phyloP scores from a whole-genome alignment of 495 filamentous ascomycete species.

The Neurospora discreta region DNA sequence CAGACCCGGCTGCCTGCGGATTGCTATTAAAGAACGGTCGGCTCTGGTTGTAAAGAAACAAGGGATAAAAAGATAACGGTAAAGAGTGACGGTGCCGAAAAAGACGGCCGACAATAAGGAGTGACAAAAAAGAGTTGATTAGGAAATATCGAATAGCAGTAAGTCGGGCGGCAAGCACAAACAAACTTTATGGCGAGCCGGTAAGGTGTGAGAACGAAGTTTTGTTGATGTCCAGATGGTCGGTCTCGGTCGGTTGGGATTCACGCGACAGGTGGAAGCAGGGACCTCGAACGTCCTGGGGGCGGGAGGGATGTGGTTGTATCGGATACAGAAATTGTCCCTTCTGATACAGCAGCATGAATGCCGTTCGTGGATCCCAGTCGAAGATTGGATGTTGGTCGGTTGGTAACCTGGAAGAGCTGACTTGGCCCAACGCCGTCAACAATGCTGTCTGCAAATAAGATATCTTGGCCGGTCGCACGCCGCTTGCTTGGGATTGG shows the following conservation, averaged over 20 bases:
- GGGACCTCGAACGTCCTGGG: background rate
- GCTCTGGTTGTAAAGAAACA: background rate
- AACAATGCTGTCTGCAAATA: background rate
- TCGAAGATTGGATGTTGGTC: background rate
- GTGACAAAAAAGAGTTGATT: background rate
- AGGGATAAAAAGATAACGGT: background rate
- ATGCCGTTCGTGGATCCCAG: background rate
- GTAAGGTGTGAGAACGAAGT: background rate
- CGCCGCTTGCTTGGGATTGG: constrained; percentile 2
- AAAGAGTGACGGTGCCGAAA: background rate
- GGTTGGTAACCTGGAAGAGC: background rate
- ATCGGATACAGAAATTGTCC: background rate
- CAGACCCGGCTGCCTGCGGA: constrained; percentile 6
- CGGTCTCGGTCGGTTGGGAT: background rate
- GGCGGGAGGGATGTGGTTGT: background rate
- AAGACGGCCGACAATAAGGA: background rate
- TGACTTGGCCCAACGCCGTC: background rate
- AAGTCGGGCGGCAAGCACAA: background rate
- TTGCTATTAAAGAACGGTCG: background rate
- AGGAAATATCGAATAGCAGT: background rate
- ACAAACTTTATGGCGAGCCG: background rate
- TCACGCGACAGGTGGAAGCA: background rate
- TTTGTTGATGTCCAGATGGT: background rate
- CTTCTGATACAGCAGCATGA: background rate
- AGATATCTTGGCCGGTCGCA: background rate